A percentile compares a stretch with the other conserved stretches of the same genome.
phyloP scores from a whole-genome alignment of 2,329 filamentous ascomycete species.

The Penicillium thymicola region DNA sequence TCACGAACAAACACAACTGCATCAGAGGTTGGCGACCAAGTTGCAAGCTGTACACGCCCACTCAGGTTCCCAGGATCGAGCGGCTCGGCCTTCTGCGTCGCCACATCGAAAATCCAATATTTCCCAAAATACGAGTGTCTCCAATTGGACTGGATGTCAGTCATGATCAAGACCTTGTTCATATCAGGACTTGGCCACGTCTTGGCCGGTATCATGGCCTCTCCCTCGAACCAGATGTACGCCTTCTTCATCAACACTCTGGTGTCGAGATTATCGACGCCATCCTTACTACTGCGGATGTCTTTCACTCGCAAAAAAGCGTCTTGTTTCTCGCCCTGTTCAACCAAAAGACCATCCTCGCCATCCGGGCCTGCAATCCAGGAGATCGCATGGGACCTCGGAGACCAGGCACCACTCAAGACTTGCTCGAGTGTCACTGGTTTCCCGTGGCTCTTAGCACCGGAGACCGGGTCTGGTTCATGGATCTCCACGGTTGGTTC shows the following conservation, averaged over 20 bases:
- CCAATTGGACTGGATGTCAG: conserved; percentile 73
- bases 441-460: conserved; percentile 37
- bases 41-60: conserved; percentile 73
- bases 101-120: conserved; percentile 93
- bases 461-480: conserved; percentile 30
- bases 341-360: conserved; percentile 76
- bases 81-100: conserved; percentile 70
- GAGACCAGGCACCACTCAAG: conserved; percentile 38
- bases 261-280: conserved; percentile 48
- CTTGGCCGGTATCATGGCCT: conserved; percentile 55
- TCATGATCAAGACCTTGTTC: conserved; percentile 79
- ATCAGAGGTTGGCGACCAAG: conserved; percentile 84
- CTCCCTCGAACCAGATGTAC: conserved; percentile 59
- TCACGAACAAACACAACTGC: conserved; percentile 83
- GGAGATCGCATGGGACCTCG: conserved; percentile 41
- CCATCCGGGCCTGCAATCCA: conserved; percentile 49
- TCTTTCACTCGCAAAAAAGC: conserved; percentile 85
- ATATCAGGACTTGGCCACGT: conserved; percentile 78
- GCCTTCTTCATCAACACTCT: conserved; percentile 72
- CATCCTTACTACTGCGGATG: conserved; percentile 59
- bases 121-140: conserved; percentile 80
- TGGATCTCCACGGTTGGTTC: conserved; percentile 27
- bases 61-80: conserved; percentile 67
- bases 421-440: conserved; percentile 45
- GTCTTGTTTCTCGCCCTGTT: conserved; percentile 58